phyloP scores from a whole-genome alignment of 352 stramenopile genomes.

The Proteromonas lacertae region DNA sequence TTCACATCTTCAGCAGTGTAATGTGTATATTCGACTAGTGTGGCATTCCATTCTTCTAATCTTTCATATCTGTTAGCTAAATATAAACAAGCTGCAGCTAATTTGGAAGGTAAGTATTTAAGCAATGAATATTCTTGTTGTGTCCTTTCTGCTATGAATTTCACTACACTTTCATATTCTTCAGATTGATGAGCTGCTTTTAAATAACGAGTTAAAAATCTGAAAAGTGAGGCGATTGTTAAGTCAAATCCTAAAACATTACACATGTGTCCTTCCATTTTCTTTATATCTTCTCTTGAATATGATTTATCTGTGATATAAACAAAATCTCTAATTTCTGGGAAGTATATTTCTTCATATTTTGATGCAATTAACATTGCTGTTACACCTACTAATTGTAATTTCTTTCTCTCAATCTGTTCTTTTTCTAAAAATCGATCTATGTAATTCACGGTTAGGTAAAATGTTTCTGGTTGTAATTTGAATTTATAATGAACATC shows the following conservation, averaged over 20 bases:
- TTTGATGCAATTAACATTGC: conserved; percentile 80
- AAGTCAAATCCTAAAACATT: conserved; percentile 74
- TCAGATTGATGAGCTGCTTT: conserved; percentile 35
- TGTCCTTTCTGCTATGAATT: conserved; percentile 84
- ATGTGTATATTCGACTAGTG: too few relatives aligned
- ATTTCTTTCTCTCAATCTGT: conserved; percentile 50
- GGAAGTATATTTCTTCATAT: conserved; percentile 96
- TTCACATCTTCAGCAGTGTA: too few relatives aligned
- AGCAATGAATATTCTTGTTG: conserved; percentile 94
- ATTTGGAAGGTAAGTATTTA: conserved; percentile 72
- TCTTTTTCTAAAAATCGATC: conserved; percentile 67
- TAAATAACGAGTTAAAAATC: conserved; percentile 70
- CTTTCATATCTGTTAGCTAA: too few relatives aligned
- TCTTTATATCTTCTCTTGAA: conserved; percentile 31
- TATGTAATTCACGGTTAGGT: conserved; percentile 87
- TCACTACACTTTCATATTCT: conserved; percentile 55
- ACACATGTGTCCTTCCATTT: conserved; percentile 80
- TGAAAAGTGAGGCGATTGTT: conserved; percentile 43
- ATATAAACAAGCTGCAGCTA: conserved; percentile 79
- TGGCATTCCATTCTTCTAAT: too few relatives aligned
- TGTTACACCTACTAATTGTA: conserved; percentile 85
- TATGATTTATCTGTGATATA: conserved; percentile 92
- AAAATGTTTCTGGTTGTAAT: conserved; percentile 71
- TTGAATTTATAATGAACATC: conserved; percentile 72
- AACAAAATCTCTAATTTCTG: conserved; percentile 73